Evolutionary conservation across 148 eudicot species (phyloP), one percentile per base, ranked within the genome.

Genomic region (Rhododendron kiyosumense): DNA sequence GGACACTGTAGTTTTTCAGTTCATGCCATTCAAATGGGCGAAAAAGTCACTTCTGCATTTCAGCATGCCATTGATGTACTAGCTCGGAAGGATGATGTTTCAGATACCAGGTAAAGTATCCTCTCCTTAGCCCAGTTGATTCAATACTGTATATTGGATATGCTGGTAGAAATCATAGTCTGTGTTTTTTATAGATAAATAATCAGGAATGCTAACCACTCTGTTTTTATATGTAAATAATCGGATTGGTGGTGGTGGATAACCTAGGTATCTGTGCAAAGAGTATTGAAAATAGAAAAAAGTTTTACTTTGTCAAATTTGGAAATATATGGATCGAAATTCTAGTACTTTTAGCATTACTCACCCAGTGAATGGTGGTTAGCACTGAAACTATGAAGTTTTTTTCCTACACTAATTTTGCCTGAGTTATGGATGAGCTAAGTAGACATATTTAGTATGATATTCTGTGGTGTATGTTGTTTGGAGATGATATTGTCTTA

Each of bases 11-110:
- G 98, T 90, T 96, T 96, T 82, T 96, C 99, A 81, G 99, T 94
- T 74, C 98, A 96, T 89, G 99, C 97, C 84, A 94, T 96, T 88
- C 94, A 93, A 86, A 95, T 94, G 99, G 94, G 90, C 14, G 96
- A 92, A 89, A 96, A 93, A 83, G 96, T 96, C 88, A 95, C 96
- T 75, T 88, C 92, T 84, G 87, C 95, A 46, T 94, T 96, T 85
- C 98, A 96, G 94, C 98, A 87, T 86, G 99, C 98, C 85, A 92
- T 95, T 86, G 91, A 90, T 86, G 95, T 94, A 82, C 87, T 95
- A 69, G 93, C 95, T 79, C 97, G 96, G 84, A 95, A 89, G 88
- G 95, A 96, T 86, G 91, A 94, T 85, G 93, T 91, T 74, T 91
- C 90, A 51, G 89, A 83, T 78, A 79, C 86, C 57, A 89, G 94